Percentiles rank a stretch among this genome's conserved stretches.
Conservation (phyloP, 139 green algal species). For the Volvox africanus region DNA sequence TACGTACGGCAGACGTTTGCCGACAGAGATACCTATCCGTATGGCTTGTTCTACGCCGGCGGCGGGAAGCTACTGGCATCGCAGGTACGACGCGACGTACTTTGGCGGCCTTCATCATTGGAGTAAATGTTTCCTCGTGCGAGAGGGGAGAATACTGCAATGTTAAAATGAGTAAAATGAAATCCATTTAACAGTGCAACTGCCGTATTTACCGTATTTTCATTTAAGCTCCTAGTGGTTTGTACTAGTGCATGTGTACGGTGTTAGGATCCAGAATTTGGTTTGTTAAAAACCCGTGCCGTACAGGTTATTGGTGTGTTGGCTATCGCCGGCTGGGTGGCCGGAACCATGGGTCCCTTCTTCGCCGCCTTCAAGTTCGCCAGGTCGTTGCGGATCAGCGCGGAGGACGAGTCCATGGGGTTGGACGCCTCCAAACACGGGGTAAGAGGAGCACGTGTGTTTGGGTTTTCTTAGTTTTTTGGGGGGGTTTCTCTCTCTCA, state of each 20-base stretch:
- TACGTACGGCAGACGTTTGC: conserved; percentile 65
- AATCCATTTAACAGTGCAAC: no score
- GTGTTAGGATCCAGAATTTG: no score
- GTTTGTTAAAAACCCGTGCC: no score
- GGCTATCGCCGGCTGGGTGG: conserved; percentile 69
- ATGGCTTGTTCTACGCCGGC: conserved; percentile 74
- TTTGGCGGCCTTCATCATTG: no score
- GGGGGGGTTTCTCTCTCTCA: no score
- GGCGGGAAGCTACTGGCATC: conserved; percentile 66
- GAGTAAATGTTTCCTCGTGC: no score
- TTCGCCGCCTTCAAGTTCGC: conserved; percentile 80
- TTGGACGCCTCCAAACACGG: conserved; percentile 81
- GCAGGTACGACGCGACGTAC: conserved; percentile 45
- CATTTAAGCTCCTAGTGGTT: no score
- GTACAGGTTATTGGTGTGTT: conserved; percentile 73
- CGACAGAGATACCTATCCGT: conserved; percentile 42
- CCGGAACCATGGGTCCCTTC: conserved; percentile 58
- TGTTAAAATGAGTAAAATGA: no score
- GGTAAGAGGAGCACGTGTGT: conserved; percentile 6
- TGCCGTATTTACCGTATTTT: no score
- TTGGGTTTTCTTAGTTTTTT: no score
- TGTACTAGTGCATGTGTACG: no score
- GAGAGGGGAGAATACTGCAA: no score
- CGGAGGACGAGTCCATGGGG: conserved; percentile 76
- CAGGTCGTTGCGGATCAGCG: conserved; percentile 68